These are phyloP conservation scores for Drosera spatulata DNA, from an alignment of 179 eudicot species.

Conservation along the genomic window DNA sequence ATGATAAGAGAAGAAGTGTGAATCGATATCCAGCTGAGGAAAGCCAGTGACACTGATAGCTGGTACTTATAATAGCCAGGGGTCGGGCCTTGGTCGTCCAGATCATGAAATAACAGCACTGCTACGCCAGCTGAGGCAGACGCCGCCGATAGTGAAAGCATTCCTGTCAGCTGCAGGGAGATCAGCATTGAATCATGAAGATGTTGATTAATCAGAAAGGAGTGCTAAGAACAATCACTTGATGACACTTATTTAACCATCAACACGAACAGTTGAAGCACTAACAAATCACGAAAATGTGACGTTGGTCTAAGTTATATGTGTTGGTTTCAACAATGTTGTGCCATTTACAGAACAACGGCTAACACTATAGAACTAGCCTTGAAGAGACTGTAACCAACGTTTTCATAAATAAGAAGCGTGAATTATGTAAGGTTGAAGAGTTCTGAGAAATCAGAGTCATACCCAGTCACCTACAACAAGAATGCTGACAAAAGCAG, in stretches of 20 bases:
- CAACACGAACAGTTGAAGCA: too few relatives aligned
- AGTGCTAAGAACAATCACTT: too few relatives aligned
- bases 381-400: too few relatives aligned
- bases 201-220: too few relatives aligned
- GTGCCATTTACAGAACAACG: too few relatives aligned
- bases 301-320: too few relatives aligned
- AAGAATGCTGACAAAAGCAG: conserved; percentile 44
- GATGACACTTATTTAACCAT: too few relatives aligned
- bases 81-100: conserved; percentile 27
- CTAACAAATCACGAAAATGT: too few relatives aligned
- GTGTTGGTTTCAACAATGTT: too few relatives aligned
- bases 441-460: background rate
- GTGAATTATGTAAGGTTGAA: too few relatives aligned
- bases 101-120: conserved; percentile 40
- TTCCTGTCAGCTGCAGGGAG: conserved; percentile 47
- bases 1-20: conserved; percentile 55
- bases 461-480: conserved; percentile 77
- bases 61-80: conserved; percentile 49
- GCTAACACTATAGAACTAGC: too few relatives aligned
- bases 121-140: conserved; percentile 65
- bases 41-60: conserved; percentile 56
- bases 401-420: background rate
- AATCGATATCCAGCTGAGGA: conserved; percentile 51
- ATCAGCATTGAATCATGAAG: too few relatives aligned
- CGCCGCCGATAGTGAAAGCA: conserved; percentile 69